Evolutionary conservation across 495 filamentous ascomycete genomes (phyloP).

Genomic region (Pseudevernia furfuracea): DNA sequence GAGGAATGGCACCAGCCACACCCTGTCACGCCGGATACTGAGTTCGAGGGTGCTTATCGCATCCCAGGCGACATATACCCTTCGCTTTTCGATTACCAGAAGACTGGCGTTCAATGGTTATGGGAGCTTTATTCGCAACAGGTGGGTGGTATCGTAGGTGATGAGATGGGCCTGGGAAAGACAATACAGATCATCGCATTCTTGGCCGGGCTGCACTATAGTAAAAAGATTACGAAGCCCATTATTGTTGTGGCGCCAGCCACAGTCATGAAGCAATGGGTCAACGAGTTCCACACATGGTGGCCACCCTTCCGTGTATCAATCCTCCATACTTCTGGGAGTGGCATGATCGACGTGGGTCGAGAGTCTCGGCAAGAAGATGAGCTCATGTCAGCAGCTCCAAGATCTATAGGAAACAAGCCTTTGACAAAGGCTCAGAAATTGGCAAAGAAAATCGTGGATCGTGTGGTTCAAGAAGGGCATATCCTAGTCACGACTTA

Average conservation of each 20-base stretch:
- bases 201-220: constrained; percentile 83
- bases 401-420: constrained; percentile 29
- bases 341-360: constrained; percentile 81
- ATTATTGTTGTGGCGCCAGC: constrained; percentile 86
- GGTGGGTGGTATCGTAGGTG: constrained; percentile 89
- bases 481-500: constrained; percentile 95
- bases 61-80: constrained; percentile 88
- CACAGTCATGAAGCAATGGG: constrained; percentile 93
- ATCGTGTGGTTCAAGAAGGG: constrained; percentile 74
- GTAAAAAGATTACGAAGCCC: constrained; percentile 71
- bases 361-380: constrained; percentile 67
- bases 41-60: constrained; percentile 64
- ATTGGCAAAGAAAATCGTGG: constrained; percentile 67
- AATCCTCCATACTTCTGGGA: constrained; percentile 89
- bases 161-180: constrained; percentile 98
- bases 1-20: constrained; percentile 84
- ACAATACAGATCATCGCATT: constrained; percentile 93
- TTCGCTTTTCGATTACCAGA: constrained; percentile 89
- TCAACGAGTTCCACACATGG: constrained; percentile 96
- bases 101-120: constrained; percentile 93
- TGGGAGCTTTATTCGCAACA: constrained; percentile 82
- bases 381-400: constrained; percentile 40
- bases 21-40: constrained; percentile 65
- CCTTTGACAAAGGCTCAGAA: constrained; percentile 46
- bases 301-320: constrained; percentile 93